phyloP scores from a whole-genome alignment of 1,284 basidiomycete genomes.

The Termitomyces sp. region DNA sequence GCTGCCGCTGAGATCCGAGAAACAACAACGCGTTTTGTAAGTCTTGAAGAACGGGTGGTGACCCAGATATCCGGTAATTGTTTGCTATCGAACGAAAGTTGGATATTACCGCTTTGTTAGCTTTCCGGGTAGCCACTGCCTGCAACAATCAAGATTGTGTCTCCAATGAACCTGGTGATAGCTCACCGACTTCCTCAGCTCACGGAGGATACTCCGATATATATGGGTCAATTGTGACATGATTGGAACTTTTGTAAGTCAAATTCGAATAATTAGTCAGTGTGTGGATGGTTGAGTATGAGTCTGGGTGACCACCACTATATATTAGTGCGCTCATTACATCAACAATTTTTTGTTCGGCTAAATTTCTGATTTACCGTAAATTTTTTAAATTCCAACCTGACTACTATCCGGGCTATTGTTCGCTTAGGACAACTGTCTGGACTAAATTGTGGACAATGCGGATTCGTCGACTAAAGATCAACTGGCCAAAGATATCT shows the following conservation, averaged over 20 bases:
- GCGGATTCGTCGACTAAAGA: background rate
- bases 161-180: background rate
- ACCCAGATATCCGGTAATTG: constrained; percentile 26
- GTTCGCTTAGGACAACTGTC: background rate
- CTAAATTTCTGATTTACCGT: background rate
- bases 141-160: constrained; percentile 7
- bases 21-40: constrained; percentile 68
- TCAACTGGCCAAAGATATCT: constrained; percentile 12
- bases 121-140: constrained; percentile 27
- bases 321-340: too few species aligned
- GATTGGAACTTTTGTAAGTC: constrained; percentile 16
- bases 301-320: background rate
- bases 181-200: constrained; percentile 36
- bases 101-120: constrained; percentile 30
- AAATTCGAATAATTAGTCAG: constrained; percentile 7
- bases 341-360: too few species aligned
- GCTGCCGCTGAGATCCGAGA: constrained; percentile 59
- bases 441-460: background rate
- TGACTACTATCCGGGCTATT: background rate
- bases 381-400: too few species aligned
- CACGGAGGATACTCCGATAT: constrained; percentile 37
- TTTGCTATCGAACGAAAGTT: constrained; percentile 61
- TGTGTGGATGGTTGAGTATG: background rate
- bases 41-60: constrained; percentile 36
- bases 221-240: constrained; percentile 26